These are phyloP conservation scores for Solanum aculeatissimum DNA, from an alignment of 305 asterid genomes.

Conservation along the genomic window DNA sequence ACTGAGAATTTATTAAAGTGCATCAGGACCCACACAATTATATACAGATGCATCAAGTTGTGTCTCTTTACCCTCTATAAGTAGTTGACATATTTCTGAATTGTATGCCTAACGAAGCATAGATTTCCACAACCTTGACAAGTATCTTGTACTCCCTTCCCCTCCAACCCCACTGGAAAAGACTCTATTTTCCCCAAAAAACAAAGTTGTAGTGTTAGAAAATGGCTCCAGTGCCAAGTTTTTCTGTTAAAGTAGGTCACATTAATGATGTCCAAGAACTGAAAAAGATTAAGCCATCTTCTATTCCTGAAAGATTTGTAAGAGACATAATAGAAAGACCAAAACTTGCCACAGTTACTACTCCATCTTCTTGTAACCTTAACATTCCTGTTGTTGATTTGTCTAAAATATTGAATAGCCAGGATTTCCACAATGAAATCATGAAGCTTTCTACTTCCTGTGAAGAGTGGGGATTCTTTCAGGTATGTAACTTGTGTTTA, in stretches of 20 bases:
- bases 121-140: background rate
- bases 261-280: conserved; percentile 95
- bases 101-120: conserved; percentile 3
- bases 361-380: conserved; percentile 3
- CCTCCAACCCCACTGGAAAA: background rate
- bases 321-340: conserved; percentile 61
- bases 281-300: conserved; percentile 31
- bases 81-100: conserved; percentile 15
- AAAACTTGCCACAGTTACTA: conserved; percentile 9
- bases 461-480: conserved; percentile 95
- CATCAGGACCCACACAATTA: conserved; percentile 23
- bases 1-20: conserved; percentile 22
- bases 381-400: conserved; percentile 69
- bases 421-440: conserved; percentile 35
- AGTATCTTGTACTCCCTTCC: background rate
- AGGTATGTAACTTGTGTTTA: conserved; percentile 25
- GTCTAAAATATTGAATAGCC: conserved; percentile 34
- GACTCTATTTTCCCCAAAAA: background rate
- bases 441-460: conserved; percentile 56
- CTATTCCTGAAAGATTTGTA: conserved; percentile 68
- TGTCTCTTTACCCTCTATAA: conserved; percentile 30
- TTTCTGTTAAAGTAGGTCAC: conserved; percentile 57
- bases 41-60: background rate
- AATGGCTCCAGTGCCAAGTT: conserved; percentile 56
- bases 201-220: background rate